These are phyloP conservation scores for Talaromyces atroroseus DNA, from an alignment of 2,329 filamentous ascomycete species.

Conservation along the genomic window DNA sequence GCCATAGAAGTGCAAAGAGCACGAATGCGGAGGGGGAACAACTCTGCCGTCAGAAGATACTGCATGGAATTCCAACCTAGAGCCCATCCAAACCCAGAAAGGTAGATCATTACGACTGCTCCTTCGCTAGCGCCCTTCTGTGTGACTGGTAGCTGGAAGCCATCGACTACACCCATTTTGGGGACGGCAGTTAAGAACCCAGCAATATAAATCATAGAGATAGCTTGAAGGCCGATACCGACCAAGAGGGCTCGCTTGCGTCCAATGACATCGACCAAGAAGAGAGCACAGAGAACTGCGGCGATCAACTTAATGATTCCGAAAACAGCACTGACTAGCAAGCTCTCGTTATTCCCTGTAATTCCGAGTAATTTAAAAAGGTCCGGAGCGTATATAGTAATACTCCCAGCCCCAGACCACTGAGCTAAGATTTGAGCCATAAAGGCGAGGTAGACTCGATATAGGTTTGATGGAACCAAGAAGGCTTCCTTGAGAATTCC, in stretches of 20 bases:
- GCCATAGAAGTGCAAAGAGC: constrained; percentile 65
- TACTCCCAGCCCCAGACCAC: constrained; percentile 51
- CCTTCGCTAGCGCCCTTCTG: constrained; percentile 52
- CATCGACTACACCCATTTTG: constrained; percentile 42
- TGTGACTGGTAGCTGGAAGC: background rate
- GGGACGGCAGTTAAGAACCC: constrained; percentile 59
- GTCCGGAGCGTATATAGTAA: constrained; percentile 71
- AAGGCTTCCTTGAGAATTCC: constrained; percentile 66
- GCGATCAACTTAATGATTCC: constrained; percentile 67
- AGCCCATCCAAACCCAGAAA: constrained; percentile 51
- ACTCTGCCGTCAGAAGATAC: constrained; percentile 70
- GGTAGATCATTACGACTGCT: constrained; percentile 68
- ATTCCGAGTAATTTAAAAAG: constrained; percentile 69
- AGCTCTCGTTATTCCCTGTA: constrained; percentile 60
- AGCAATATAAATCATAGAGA: constrained; percentile 60
- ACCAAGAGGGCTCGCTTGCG: constrained; percentile 61
- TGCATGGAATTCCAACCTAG: constrained; percentile 72
- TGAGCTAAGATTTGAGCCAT: constrained; percentile 68
- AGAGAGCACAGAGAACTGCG: constrained; percentile 64
- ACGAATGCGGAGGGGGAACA: constrained; percentile 69
- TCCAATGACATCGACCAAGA: constrained; percentile 73
- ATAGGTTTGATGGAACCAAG: constrained; percentile 60
- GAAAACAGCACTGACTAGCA: constrained; percentile 70
- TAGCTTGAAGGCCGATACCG: constrained; percentile 56
- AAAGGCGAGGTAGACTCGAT: constrained; percentile 62